A percentile compares a stretch with the other conserved stretches of the same genome.
phyloP scores from a whole-genome alignment of 1,284 basidiomycete species.

The Mycena citricolor region DNA sequence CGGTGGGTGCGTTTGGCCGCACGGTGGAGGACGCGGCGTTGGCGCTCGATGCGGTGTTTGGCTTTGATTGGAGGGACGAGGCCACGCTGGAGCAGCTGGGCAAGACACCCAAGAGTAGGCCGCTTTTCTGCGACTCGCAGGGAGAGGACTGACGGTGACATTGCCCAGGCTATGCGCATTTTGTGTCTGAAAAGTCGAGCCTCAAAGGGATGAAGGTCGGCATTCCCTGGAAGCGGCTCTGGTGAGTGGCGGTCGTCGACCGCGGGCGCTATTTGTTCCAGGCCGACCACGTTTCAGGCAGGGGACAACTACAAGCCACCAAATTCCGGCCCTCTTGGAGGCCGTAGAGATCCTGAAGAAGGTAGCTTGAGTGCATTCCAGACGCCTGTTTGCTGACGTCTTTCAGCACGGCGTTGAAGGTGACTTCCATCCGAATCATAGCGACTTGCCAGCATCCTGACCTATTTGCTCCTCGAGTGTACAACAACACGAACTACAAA shows the following conservation, averaged over 20 bases:
- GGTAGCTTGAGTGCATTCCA: background rate
- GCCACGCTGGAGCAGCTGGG: slow-evolving; percentile 41
- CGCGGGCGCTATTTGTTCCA: slow-evolving; percentile 9
- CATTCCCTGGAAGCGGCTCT: slow-evolving; percentile 18
- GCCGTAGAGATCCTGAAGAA: slow-evolving; percentile 18
- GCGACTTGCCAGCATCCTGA: background rate
- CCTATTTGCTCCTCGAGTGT: slow-evolving; percentile 1
- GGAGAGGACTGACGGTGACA: slow-evolving; percentile 1
- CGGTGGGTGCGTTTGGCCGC: slow-evolving; percentile 47
- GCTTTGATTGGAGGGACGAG: slow-evolving; percentile 44
- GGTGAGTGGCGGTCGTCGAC: slow-evolving; percentile 8
- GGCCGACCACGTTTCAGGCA: slow-evolving; percentile 5
- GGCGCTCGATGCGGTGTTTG: slow-evolving; percentile 43
- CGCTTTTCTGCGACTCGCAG: slow-evolving; percentile 5
- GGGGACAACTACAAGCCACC: slow-evolving; percentile 7
- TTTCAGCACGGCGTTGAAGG: slow-evolving; percentile 20
- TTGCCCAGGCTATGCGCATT: slow-evolving; percentile 16
- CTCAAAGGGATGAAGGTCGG: slow-evolving; percentile 24
- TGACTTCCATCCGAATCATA: background rate
- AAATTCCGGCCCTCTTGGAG: slow-evolving; percentile 20
- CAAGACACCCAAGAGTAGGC: slow-evolving; percentile 38
- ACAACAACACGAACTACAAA: slow-evolving; percentile 21
- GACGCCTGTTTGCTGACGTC: background rate
- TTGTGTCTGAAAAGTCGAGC: slow-evolving; percentile 14
- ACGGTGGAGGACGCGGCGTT: slow-evolving; percentile 45